phyloP scores from a whole-genome alignment of 2,329 filamentous ascomycete species.

The Aspergillus neotritici region DNA sequence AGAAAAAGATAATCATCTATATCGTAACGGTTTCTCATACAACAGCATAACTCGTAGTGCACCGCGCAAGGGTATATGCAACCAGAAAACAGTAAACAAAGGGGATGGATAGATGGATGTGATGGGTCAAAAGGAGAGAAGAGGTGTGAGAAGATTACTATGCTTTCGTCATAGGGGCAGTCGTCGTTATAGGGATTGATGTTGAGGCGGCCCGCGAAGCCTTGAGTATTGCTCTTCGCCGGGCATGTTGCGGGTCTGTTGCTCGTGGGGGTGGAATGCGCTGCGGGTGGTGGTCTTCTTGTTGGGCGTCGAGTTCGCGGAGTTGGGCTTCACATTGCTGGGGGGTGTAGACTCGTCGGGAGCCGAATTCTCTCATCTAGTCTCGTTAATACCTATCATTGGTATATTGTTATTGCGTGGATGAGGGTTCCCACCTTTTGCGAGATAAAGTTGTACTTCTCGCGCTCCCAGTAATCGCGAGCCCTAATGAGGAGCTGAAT shows the following conservation, averaged over 20 bases:
- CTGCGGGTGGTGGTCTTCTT: conserved; percentile 14
- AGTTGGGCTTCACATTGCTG: conserved; percentile 35
- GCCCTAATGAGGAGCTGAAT: conserved; percentile 33
- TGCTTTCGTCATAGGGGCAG: neutral
- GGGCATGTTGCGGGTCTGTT: conserved; percentile 20
- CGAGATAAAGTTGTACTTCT: conserved; percentile 36
- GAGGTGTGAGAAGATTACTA: conserved; percentile 2
- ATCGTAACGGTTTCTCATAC: too few relatives aligned
- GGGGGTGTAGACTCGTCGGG: conserved; percentile 28
- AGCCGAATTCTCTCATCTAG: conserved; percentile 33
- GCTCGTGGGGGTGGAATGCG: conserved; percentile 16
- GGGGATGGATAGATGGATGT: too few relatives aligned
- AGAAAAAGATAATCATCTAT: too few relatives aligned
- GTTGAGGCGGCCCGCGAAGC: conserved; percentile 1
- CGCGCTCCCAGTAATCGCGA: conserved; percentile 32
- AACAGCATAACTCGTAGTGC: too few relatives aligned
- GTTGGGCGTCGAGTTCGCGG: conserved; percentile 20
- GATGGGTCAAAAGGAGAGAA: neutral
- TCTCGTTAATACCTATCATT: neutral
- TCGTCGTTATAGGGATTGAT: neutral
- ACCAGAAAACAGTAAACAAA: neutral
- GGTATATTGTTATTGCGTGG: neutral
- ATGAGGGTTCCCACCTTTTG: conserved; percentile 28
- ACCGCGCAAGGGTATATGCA: neutral
- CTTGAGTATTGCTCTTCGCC: conserved; percentile 10